Conservation (phyloP, 129 eudicot species). For the Dittrichia graveolens region DNA sequence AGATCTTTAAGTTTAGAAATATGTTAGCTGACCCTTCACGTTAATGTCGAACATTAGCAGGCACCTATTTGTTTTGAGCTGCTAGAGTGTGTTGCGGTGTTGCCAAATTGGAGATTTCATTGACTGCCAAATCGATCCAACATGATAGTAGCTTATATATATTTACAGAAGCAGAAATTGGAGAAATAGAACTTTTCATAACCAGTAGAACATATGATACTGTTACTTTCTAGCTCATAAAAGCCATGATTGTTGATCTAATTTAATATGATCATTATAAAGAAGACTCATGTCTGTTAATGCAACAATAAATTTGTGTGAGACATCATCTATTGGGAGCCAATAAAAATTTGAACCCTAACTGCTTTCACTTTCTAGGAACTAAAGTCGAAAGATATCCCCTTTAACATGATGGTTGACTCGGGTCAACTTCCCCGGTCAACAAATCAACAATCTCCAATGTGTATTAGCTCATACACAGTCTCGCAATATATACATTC, state of each 20-base stretch:
- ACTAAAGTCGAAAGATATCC: background rate
- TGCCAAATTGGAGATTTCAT: no score
- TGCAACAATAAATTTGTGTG: conserved; percentile 2
- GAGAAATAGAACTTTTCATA: background rate
- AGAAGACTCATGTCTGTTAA: background rate
- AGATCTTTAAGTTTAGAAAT: background rate
- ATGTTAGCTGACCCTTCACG: no score
- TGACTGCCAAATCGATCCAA: no score
- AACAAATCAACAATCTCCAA: conserved; percentile 25
- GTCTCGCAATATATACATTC: background rate
- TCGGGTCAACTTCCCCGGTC: conserved; percentile 28
- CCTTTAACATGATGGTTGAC: conserved; percentile 25
- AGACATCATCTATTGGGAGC: background rate
- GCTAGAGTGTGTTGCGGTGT: background rate
- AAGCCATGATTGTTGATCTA: background rate
- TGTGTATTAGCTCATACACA: conserved; percentile 7
- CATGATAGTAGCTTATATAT: no score
- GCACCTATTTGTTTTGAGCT: conserved; percentile 18
- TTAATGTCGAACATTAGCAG: background rate
- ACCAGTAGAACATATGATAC: background rate
- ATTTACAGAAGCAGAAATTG: no score
- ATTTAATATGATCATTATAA: background rate
- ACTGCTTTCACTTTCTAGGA: background rate
- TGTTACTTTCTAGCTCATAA: conserved; percentile 7
- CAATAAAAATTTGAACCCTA: background rate